Conservation (phyloP, 2,329 filamentous ascomycete species). For the Colletotrichum paranaense region DNA sequence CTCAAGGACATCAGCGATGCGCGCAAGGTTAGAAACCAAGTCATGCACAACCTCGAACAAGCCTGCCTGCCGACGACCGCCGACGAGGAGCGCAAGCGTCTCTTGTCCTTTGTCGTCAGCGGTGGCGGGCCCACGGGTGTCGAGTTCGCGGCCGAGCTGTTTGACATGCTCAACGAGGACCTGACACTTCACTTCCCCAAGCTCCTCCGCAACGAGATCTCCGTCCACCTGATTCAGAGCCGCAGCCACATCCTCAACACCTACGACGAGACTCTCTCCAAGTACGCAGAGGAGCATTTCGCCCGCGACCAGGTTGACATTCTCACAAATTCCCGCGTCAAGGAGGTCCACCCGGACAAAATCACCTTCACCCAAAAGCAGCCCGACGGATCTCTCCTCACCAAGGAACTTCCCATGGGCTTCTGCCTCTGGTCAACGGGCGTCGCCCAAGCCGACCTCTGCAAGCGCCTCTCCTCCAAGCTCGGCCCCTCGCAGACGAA, state of each 20-base stretch:
- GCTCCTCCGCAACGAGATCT: constrained; percentile 95
- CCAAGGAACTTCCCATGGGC: constrained; percentile 93
- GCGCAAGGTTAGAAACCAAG: constrained; percentile 85
- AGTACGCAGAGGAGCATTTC: constrained; percentile 92
- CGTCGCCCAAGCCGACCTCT: constrained; percentile 86
- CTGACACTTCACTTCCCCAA: constrained; percentile 85
- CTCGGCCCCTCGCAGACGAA: constrained; percentile 85
- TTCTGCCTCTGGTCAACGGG: constrained; percentile 99
- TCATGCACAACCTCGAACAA: constrained; percentile 89
- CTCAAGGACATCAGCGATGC: constrained; percentile 96
- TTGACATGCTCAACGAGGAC: constrained; percentile 96
- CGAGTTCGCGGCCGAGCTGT: constrained; percentile 96
- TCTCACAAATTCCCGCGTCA: constrained; percentile 91
- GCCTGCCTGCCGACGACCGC: constrained; percentile 93
- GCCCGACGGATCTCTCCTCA: constrained; percentile 78
- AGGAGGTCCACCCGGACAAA: constrained; percentile 84
- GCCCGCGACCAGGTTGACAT: constrained; percentile 91
- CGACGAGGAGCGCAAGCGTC: constrained; percentile 85
- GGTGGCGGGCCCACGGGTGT: constrained; percentile 97
- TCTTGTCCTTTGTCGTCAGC: constrained; percentile 95
- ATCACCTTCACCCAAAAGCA: constrained; percentile 90
- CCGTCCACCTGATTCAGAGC: constrained; percentile 96
- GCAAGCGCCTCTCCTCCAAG: constrained; percentile 79
- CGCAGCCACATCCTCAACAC: constrained; percentile 96
- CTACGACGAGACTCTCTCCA: constrained; percentile 93